A percentile compares a stretch with the other conserved stretches of the same genome.
These are phyloP conservation scores for Candida bentonensis DNA, from an alignment of 805 yeast species.

Conservation along the genomic window DNA sequence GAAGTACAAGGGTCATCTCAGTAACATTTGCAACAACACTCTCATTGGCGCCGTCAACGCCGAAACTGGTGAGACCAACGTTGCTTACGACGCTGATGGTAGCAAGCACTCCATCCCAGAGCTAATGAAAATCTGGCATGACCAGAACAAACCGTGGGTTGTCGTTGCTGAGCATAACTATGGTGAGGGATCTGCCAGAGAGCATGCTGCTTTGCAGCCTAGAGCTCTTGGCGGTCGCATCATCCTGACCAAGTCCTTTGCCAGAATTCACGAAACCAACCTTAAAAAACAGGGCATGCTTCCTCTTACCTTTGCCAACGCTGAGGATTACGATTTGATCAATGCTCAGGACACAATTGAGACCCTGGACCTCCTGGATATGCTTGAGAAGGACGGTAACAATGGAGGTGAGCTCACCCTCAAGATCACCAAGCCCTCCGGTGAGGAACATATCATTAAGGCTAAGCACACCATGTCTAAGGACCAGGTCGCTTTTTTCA, in stretches of 20 bases:
- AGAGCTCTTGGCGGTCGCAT: constrained; percentile 85
- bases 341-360: constrained; percentile 64
- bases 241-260: constrained; percentile 85
- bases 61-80: constrained; percentile 93
- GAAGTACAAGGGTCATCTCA: constrained; percentile 95
- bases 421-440: constrained; percentile 58
- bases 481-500: constrained; percentile 92
- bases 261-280: constrained; percentile 96
- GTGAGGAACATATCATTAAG: constrained; percentile 52
- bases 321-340: constrained; percentile 73
- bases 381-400: constrained; percentile 70
- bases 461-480: constrained; percentile 93
- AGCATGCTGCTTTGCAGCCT: constrained; percentile 95
- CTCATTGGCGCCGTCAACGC: constrained; percentile 93
- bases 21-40: constrained; percentile 89
- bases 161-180: constrained; percentile 96
- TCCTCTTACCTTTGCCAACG: constrained; percentile 86
- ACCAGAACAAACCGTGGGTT: constrained; percentile 73
- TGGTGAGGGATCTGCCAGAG: constrained; percentile 99
- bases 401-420: constrained; percentile 72
- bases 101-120: constrained; percentile 76
- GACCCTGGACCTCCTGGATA: constrained; percentile 58
- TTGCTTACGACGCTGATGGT: constrained; percentile 77
- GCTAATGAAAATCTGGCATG: constrained; percentile 90
- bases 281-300: constrained; percentile 96